Evolutionary conservation across 2,329 filamentous ascomycete genomes (phyloP), one percentile per base, ranked within the genome.

Genomic region (Rhynchosporium secalis): DNA sequence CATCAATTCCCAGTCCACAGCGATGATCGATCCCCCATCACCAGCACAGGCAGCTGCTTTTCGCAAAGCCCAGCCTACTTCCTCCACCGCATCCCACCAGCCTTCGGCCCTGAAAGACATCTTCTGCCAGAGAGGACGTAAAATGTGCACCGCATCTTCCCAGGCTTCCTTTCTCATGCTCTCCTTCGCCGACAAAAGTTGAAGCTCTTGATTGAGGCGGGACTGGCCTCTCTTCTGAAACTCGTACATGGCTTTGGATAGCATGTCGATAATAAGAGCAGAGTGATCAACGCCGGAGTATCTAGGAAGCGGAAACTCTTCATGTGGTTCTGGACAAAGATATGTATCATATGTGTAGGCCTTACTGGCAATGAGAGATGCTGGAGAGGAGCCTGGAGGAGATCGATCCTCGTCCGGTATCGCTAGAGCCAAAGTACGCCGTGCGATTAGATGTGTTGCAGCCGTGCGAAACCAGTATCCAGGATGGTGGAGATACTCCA

Each of bases 401-500:
- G 77, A 77, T 43, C 86, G 77, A 65, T 84, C 85, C 61, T 86
- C 84, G 33, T 86, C 81, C 0, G 86, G 81, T 62, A 89, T 86
- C 26, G 77, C 76, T 29, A 76, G 77, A 1, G 86, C 86, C 48
- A 86, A 72, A 28, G 73, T 76, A 46, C 83, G 80, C 8, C 86
- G 81, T 15, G 79, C 76, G 3, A 78, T 76, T 1, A 83, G 75
- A 67, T 88, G 84, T n/a, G 80, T 79, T 4, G 84, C 83, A 1
- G 86, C 86, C 49, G 81, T 74, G 13, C 83, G 82, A 67, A 86
- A 86, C 85, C 87, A 89, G 70, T 89, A 89, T 5, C 86, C 86
- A 1, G 82, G 79, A 69, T 89, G 86, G 65, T 89, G 86, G 6
- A 89, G 77, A 43, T 81, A 72, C 66, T 89, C 86, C 83, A 84